Conservation (phyloP, 176 grass and related monocot species). For the bread wheat (Triticum aestivum) region DNA sequence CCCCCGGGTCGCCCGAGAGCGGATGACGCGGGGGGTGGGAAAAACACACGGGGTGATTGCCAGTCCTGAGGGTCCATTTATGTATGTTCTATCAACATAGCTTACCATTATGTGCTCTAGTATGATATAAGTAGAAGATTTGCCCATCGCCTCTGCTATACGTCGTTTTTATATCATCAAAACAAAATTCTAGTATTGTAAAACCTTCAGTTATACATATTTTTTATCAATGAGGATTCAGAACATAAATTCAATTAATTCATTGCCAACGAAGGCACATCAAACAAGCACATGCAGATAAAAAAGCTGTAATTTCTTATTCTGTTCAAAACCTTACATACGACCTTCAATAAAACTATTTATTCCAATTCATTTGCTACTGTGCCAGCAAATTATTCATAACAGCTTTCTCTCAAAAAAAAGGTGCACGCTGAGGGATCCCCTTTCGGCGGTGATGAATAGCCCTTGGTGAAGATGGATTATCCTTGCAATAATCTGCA, state of each 20-base stretch:
- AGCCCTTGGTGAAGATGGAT: not conserved
- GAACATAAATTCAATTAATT: not conserved
- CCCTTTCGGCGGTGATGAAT: constrained; percentile 48
- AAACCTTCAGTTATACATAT: too few relatives aligned
- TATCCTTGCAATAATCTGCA: not conserved
- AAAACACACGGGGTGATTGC: too few relatives aligned
- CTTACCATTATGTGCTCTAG: too few relatives aligned
- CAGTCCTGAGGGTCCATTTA: too few relatives aligned
- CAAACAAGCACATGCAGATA: not conserved
- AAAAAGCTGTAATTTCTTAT: not conserved
- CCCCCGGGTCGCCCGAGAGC: too few relatives aligned
- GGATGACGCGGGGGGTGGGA: too few relatives aligned
- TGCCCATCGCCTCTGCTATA: too few relatives aligned
- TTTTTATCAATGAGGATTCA: not conserved
- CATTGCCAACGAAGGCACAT: not conserved
- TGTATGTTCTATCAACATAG: too few relatives aligned
- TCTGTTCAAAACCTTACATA: not conserved
- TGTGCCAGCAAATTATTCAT: too few relatives aligned
- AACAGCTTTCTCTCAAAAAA: constrained; percentile 16
- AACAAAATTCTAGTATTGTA: too few relatives aligned
- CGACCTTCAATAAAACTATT: not conserved
- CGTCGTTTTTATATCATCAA: too few relatives aligned
- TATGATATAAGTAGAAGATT: too few relatives aligned
- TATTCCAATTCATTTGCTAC: not conserved
- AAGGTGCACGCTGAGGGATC: constrained; percentile 53